A percentile compares a stretch with the other conserved stretches of the same genome.
Conservation (phyloP, 2,329 filamentous ascomycete genomes). For the Proliferodiscus dingleyae region DNA sequence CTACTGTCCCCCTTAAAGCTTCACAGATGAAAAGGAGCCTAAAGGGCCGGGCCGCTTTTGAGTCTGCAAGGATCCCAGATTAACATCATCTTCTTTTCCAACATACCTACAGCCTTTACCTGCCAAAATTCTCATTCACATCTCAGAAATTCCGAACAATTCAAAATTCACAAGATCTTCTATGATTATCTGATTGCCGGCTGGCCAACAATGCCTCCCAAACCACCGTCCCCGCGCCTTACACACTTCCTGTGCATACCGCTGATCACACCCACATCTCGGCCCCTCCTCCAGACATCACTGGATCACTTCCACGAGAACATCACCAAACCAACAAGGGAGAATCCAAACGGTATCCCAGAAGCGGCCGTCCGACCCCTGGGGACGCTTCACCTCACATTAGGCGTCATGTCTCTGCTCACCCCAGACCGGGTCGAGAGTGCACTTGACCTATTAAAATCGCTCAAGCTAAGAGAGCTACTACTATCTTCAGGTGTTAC, state of each 20-base stretch:
- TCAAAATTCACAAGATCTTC: too few relatives aligned
- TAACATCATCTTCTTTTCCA: too few relatives aligned
- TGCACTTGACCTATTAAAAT: constrained; percentile 41
- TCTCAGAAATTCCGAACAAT: too few relatives aligned
- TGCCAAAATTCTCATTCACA: too few relatives aligned
- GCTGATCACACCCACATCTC: constrained; percentile 56
- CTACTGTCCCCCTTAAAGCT: too few relatives aligned
- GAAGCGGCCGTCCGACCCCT: constrained; percentile 66
- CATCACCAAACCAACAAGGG: constrained; percentile 38
- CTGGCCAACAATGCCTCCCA: constrained; percentile 15
- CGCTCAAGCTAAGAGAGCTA: constrained; percentile 38
- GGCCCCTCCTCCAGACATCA: constrained; percentile 59
- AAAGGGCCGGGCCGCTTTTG: too few relatives aligned
- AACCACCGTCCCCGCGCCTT: constrained; percentile 36
- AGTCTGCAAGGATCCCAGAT: too few relatives aligned
- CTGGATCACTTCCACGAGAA: constrained; percentile 47
- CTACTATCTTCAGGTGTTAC: constrained; percentile 20
- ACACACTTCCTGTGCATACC: constrained; percentile 78
- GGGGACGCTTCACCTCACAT: constrained; percentile 77
- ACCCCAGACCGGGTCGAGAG: constrained; percentile 42
- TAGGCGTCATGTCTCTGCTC: constrained; percentile 77
- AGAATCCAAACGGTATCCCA: constrained; percentile 48
- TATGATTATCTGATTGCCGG: too few relatives aligned
- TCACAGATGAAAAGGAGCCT: too few relatives aligned
- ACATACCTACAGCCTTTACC: too few relatives aligned